These are phyloP conservation scores for Metarhizium humberi DNA, from an alignment of 2,329 filamentous ascomycete species.

Conservation along the genomic window DNA sequence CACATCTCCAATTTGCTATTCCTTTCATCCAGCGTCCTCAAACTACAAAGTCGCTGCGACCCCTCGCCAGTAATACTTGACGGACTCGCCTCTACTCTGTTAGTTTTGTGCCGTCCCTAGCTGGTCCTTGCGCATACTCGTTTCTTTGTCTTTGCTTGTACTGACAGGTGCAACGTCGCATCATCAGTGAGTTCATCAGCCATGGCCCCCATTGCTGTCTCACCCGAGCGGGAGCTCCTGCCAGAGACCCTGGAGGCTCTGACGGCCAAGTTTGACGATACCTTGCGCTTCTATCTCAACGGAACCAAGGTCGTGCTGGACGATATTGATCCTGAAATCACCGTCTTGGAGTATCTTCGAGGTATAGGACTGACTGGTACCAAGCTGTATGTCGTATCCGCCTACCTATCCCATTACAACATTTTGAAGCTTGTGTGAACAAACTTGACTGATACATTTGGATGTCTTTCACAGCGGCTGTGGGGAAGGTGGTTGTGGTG, in stretches of 20 bases:
- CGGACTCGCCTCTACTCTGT: not conserved
- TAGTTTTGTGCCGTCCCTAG: not conserved
- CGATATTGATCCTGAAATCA: slow-evolving; percentile 81
- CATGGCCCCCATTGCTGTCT: slow-evolving; percentile 50
- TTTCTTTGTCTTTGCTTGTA: not conserved
- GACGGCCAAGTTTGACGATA: slow-evolving; percentile 75
- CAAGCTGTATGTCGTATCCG: slow-evolving; percentile 52
- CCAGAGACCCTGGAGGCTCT: slow-evolving; percentile 34
- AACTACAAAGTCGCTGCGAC: slow-evolving; percentile 1
- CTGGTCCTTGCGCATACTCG: not conserved
- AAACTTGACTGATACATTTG: not conserved
- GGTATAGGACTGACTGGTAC: slow-evolving; percentile 92
- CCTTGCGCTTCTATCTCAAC: slow-evolving; percentile 86
- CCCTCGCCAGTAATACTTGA: not conserved
- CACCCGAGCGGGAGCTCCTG: slow-evolving; percentile 32
- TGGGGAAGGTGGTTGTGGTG: slow-evolving; percentile 91
- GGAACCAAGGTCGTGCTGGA: slow-evolving; percentile 83
- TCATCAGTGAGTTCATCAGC: not conserved
- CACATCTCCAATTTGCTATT: not conserved
- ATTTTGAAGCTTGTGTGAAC: not conserved
- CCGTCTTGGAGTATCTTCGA: slow-evolving; percentile 83
- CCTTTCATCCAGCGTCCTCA: not conserved
- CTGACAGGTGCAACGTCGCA: not conserved
- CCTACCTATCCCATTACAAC: not conserved
- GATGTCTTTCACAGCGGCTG: slow-evolving; percentile 51